phyloP scores from a whole-genome alignment of 2,329 filamentous ascomycete genomes.

The Stachybotrys chartarum region DNA sequence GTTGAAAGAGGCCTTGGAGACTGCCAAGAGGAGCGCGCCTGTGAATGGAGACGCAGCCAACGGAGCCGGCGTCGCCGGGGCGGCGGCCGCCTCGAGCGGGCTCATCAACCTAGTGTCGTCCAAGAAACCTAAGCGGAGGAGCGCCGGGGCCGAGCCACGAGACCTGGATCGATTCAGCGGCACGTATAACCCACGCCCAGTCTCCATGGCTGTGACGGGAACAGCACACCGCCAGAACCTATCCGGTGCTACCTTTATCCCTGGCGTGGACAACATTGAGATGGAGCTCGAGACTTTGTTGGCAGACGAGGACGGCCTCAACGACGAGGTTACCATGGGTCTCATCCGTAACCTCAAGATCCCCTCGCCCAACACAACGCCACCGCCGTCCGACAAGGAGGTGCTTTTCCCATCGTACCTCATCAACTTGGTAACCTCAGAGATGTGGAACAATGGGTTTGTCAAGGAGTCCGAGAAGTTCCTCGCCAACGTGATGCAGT shows the following conservation, averaged over 20 bases:
- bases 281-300: constrained; percentile 89
- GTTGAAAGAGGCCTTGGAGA: constrained; percentile 85
- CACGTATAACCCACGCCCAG: constrained; percentile 87
- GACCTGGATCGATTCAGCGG: constrained; percentile 85
- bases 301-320: constrained; percentile 90
- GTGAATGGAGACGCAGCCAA: constrained; percentile 49
- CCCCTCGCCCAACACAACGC: constrained; percentile 76
- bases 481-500: constrained; percentile 98
- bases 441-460: constrained; percentile 99
- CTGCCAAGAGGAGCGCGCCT: constrained; percentile 72
- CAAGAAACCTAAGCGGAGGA: constrained; percentile 94
- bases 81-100: constrained; percentile 56
- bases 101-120: constrained; percentile 95
- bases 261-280: constrained; percentile 84
- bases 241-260: constrained; percentile 69
- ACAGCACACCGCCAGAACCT: constrained; percentile 62
- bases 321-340: constrained; percentile 94
- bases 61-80: constrained; percentile 27
- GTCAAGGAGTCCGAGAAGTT: constrained; percentile 99
- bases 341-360: constrained; percentile 97
- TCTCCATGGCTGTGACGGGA: constrained; percentile 84
- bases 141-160: constrained; percentile 78
- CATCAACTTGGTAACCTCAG: constrained; percentile 96
- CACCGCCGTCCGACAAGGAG: constrained; percentile 94
- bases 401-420: constrained; percentile 97